These are phyloP conservation scores for Rasamsonia emersonii DNA, from an alignment of 2,329 filamentous ascomycete genomes.

Conservation along the genomic window DNA sequence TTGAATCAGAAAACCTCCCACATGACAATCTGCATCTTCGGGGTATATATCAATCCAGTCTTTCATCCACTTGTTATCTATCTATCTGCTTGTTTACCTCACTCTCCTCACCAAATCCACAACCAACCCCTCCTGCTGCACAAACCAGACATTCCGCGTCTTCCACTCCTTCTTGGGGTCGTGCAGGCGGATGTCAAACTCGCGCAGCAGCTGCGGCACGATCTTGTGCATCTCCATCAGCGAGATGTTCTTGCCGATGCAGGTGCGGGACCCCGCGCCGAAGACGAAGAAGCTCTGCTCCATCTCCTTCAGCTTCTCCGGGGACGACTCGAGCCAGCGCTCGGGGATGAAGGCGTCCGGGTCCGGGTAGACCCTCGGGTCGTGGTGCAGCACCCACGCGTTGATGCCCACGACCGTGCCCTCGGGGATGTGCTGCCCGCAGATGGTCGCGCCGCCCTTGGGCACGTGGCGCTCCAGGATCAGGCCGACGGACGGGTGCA, in stretches of 20 bases:
- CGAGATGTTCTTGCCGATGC: not conserved
- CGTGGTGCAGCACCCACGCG: conserved; percentile 16
- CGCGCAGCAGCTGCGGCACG: not conserved
- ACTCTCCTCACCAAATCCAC: conserved; percentile 1
- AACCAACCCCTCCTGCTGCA: conserved; percentile 17
- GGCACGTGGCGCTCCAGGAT: conserved; percentile 24
- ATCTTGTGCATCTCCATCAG: conserved; percentile 4
- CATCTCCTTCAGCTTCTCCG: conserved; percentile 1
- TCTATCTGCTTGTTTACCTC: too few relatives aligned
- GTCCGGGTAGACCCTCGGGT: conserved; percentile 12
- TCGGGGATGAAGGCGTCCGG: conserved; percentile 14
- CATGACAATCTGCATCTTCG: too few relatives aligned
- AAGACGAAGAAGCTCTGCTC: not conserved
- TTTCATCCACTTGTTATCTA: too few relatives aligned
- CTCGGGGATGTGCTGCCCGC: conserved; percentile 7
- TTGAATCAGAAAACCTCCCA: too few relatives aligned
- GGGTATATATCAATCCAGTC: too few relatives aligned
- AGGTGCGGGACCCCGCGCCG: not conserved
- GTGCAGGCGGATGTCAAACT: conserved; percentile 9
- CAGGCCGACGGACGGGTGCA: conserved; percentile 8
- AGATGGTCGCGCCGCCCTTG: conserved; percentile 6
- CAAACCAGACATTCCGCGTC: conserved; percentile 13
- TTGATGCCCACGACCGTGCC: conserved; percentile 19
- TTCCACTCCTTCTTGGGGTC: too few relatives aligned
- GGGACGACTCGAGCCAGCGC: conserved; percentile 12